Evolutionary conservation across 768 basidiomycete genomes (phyloP).

Genomic region (Suillus americanus): DNA sequence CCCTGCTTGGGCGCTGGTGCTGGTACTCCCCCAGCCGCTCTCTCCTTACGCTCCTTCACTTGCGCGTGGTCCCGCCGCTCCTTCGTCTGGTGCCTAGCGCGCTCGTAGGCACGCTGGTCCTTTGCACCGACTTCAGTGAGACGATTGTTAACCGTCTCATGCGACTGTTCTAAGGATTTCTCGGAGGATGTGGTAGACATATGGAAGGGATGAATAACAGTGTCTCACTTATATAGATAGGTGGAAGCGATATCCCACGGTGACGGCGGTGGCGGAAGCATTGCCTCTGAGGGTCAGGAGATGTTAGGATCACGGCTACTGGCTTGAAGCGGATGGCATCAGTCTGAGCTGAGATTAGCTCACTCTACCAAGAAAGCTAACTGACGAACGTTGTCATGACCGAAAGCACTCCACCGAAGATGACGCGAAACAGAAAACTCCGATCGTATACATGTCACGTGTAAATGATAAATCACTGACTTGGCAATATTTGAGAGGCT

Average conservation of each 20-base stretch:
- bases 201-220: conserved; percentile 8
- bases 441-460: background rate
- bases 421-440: conserved; percentile 15
- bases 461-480: background rate
- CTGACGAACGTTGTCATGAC: conserved; percentile 17
- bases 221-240: conserved; percentile 32
- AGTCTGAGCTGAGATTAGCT: background rate
- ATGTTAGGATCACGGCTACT: background rate
- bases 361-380: background rate
- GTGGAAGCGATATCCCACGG: conserved; percentile 13
- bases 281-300: background rate
- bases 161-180: conserved; percentile 17
- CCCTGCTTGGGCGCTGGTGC: conserved; percentile 19
- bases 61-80: conserved; percentile 32
- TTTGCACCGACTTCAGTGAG: conserved; percentile 21
- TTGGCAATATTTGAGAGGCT: too few species aligned
- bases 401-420: conserved; percentile 21
- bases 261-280: conserved; percentile 3
- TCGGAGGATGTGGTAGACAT: conserved; percentile 30
- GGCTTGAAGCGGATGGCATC: background rate
- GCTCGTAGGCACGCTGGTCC: conserved; percentile 33
- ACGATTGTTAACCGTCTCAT: conserved; percentile 18
- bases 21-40: conserved; percentile 14
- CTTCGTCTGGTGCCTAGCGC: conserved; percentile 32
- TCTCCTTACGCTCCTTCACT: conserved; percentile 32